phyloP scores from a whole-genome alignment of 1,139 yeast species.

The Zygosaccharomyces sapae region DNA sequence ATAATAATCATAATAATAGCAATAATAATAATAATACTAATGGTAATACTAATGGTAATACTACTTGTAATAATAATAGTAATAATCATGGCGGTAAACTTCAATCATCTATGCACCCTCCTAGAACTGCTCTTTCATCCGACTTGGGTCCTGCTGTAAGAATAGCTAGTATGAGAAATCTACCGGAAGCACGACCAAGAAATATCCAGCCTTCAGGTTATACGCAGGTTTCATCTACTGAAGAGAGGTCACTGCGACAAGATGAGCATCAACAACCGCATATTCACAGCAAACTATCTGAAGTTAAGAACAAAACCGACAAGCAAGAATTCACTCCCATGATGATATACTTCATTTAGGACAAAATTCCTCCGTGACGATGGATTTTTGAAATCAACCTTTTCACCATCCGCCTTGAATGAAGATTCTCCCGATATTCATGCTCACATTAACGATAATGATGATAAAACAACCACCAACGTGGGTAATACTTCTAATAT shows the following conservation, averaged over 20 bases:
- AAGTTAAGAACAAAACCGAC: conserved; percentile 26
- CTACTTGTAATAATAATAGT: no score
- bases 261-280: conserved; percentile 14
- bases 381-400: conserved; percentile 13
- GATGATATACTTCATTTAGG: conserved; percentile 26
- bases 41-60: no score
- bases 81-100: neutral
- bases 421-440: conserved; percentile 1
- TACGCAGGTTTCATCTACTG: conserved; percentile 6
- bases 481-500: neutral
- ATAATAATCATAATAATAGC: conserved; percentile 5
- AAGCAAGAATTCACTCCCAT: conserved; percentile 32
- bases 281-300: conserved; percentile 14
- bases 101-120: conserved; percentile 3
- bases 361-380: conserved; percentile 14
- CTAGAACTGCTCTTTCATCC: conserved; percentile 3
- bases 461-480: neutral
- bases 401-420: conserved; percentile 6
- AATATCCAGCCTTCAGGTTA: conserved; percentile 8
- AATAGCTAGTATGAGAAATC: conserved; percentile 12
- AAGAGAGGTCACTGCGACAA: conserved; percentile 7
- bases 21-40: neutral
- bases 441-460: neutral
- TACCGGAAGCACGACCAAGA: conserved; percentile 7
- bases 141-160: conserved; percentile 18